Percentiles rank a stretch among this genome's conserved stretches.
Conservation (phyloP, 2,329 filamentous ascomycete genomes). For the Alternaria tenuissima region DNA sequence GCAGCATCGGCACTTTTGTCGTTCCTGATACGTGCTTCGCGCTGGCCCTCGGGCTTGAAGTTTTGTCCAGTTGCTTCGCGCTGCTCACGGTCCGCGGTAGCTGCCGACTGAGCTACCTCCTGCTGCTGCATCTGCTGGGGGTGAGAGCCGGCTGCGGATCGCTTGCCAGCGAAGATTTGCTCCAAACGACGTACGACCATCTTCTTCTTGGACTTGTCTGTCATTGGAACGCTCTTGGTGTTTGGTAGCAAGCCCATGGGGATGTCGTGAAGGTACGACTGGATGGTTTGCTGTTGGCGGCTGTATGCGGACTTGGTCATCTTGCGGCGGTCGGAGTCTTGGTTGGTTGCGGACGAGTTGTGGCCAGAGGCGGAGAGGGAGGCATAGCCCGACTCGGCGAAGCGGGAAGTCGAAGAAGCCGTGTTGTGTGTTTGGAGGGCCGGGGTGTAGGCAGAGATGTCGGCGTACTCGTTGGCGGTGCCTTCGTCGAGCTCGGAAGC, state of each 20-base stretch:
- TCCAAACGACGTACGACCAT: slow-evolving; percentile 79
- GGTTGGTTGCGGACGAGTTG: slow-evolving; percentile 52
- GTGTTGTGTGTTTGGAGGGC: slow-evolving; percentile 64
- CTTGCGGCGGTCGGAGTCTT: slow-evolving; percentile 37
- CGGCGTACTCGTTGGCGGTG: slow-evolving; percentile 29
- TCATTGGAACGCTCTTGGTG: slow-evolving; percentile 63
- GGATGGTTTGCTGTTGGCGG: slow-evolving; percentile 62
- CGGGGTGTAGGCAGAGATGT: slow-evolving; percentile 50
- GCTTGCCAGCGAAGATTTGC: slow-evolving; percentile 81
- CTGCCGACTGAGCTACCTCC: slow-evolving; percentile 65
- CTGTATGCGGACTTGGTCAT: slow-evolving; percentile 45
- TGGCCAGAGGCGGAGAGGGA: slow-evolving; percentile 64
- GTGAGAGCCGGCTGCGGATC: slow-evolving; percentile 53
- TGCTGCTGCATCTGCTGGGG: slow-evolving; percentile 64
- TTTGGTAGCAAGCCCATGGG: slow-evolving; percentile 73
- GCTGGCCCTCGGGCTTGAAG: slow-evolving; percentile 51
- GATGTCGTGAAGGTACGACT: slow-evolving; percentile 76
- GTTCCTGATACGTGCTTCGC: slow-evolving; percentile 58
- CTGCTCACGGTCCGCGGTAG: slow-evolving; percentile 54
- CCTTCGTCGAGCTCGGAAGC: slow-evolving; percentile 66
- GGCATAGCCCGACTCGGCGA: slow-evolving; percentile 66
- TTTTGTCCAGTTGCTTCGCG: slow-evolving; percentile 52
- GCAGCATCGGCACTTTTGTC: slow-evolving; percentile 24
- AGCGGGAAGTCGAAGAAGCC: slow-evolving; percentile 64
- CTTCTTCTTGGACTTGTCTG: slow-evolving; percentile 78